Evolutionary conservation across 2,329 filamentous ascomycete species (phyloP).

Genomic region (Aspergillus spinulosporus): DNA sequence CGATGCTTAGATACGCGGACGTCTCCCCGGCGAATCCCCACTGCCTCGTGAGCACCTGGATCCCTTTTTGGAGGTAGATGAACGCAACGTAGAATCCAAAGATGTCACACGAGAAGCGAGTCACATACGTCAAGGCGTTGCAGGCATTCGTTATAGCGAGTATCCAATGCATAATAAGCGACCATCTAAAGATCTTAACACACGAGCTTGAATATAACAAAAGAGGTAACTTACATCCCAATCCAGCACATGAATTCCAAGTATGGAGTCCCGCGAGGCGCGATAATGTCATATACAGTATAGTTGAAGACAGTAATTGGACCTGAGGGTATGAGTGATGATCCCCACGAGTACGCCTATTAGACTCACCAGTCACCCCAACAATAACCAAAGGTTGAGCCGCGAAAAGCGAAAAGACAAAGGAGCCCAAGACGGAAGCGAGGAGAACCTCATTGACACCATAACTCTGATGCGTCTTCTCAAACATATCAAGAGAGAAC

Average conservation of each 20-base stretch:
- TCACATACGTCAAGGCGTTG: slow-evolving; percentile 85
- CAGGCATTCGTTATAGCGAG: slow-evolving; percentile 82
- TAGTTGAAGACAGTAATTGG: slow-evolving; percentile 95
- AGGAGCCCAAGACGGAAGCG: slow-evolving; percentile 75
- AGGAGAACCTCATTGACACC: slow-evolving; percentile 91
- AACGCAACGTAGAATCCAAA: slow-evolving; percentile 93
- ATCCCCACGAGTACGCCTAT: too few relatives aligned
- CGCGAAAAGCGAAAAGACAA: slow-evolving; percentile 77
- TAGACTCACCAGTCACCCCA: slow-evolving; percentile 67
- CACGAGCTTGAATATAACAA: neutral
- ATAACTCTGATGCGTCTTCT: slow-evolving; percentile 78
- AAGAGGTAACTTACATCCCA: slow-evolving; percentile 60
- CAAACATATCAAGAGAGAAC: slow-evolving; percentile 92
- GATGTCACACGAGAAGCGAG: slow-evolving; percentile 87
- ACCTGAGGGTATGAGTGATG: too few relatives aligned
- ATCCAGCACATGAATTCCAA: slow-evolving; percentile 92
- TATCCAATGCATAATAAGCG: slow-evolving; percentile 79
- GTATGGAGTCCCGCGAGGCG: slow-evolving; percentile 74
- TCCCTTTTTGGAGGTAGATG: slow-evolving; percentile 88
- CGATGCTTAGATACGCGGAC: slow-evolving; percentile 75
- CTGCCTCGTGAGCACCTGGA: slow-evolving; percentile 78
- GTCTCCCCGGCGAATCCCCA: slow-evolving; percentile 59
- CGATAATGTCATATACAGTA: slow-evolving; percentile 87
- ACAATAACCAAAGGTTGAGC: slow-evolving; percentile 89
- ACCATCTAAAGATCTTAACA: slow-evolving; percentile 61